A percentile compares a stretch with the other conserved stretches of the same genome.
These are phyloP conservation scores for Prunus campanulata DNA, from an alignment of 306 rosid genomes.

Conservation along the genomic window DNA sequence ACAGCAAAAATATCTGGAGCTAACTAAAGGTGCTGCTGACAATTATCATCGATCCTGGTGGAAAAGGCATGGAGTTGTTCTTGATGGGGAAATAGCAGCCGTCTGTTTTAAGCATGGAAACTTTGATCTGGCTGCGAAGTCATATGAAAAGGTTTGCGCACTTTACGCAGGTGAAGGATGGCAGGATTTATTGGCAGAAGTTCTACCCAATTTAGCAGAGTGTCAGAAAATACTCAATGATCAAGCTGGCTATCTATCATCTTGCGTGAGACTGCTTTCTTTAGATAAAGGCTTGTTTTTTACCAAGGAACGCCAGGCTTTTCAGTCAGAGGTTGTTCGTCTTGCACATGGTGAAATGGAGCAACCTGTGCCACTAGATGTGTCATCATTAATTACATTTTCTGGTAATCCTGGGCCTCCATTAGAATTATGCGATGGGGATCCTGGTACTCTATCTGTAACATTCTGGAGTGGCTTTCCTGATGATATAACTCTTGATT, in stretches of 20 bases:
- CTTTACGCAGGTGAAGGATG: slow-evolving; percentile 95
- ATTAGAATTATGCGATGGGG: slow-evolving; percentile 85
- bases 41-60: slow-evolving; percentile 95
- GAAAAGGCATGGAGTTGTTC: slow-evolving; percentile 99
- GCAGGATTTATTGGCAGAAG: slow-evolving; percentile 93
- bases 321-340: slow-evolving; percentile 79
- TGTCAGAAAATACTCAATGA: slow-evolving; percentile 92
- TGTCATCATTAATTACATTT: slow-evolving; percentile 88
- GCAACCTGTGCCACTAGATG: slow-evolving; percentile 93
- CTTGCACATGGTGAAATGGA: slow-evolving; percentile 97
- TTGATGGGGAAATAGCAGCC: slow-evolving; percentile 98
- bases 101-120: slow-evolving; percentile 73
- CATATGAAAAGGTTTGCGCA: slow-evolving; percentile 98
- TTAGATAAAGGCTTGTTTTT: slow-evolving; percentile 85
- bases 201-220: slow-evolving; percentile 89
- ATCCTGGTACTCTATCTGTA: slow-evolving; percentile 85
- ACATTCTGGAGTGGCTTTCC: slow-evolving; percentile 98
- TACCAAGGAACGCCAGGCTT: slow-evolving; percentile 84
- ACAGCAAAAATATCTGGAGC: slow-evolving; percentile 89
- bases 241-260: slow-evolving; percentile 94
- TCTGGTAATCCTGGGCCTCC: slow-evolving; percentile 97
- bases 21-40: slow-evolving; percentile 96
- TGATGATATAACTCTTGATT: slow-evolving; percentile 90
- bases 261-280: slow-evolving; percentile 95
- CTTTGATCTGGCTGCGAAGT: slow-evolving; percentile 94